Conservation (phyloP, 1,284 basidiomycete species). For the Leucoagaricus sp. region DNA sequence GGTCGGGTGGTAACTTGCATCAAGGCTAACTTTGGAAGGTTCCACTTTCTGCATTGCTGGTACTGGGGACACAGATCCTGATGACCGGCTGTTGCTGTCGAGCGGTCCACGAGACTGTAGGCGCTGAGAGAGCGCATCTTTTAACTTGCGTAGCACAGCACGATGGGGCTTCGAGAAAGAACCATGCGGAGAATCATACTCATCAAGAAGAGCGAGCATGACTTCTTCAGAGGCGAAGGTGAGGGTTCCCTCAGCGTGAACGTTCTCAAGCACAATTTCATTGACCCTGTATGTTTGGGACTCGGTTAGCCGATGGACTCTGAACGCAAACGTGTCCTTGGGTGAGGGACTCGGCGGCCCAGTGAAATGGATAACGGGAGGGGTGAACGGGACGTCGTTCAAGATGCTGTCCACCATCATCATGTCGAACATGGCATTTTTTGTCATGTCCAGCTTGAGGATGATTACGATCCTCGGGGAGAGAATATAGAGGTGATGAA, state of each 20-base stretch:
- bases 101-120: neutral
- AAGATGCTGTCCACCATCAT: constrained; percentile 17
- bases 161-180: constrained; percentile 13
- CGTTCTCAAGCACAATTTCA: constrained; percentile 20
- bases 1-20: too few species aligned
- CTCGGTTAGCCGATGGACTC: constrained; percentile 22
- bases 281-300: constrained; percentile 27
- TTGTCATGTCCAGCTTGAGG: constrained; percentile 15
- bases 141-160: neutral
- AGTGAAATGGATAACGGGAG: neutral
- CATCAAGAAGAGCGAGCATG: constrained; percentile 19
- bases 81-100: too few species aligned
- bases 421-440: neutral
- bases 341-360: too few species aligned
- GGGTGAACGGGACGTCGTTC: constrained; percentile 15
- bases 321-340: constrained; percentile 24
- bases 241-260: constrained; percentile 17
- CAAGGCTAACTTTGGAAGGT: too few species aligned
- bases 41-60: too few species aligned
- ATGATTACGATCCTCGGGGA: constrained; percentile 21
- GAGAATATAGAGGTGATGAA: constrained; percentile 29
- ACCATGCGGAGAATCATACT: constrained; percentile 8
- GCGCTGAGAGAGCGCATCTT: neutral
- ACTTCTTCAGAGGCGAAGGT: constrained; percentile 24
- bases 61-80: too few species aligned